Conservation (phyloP, 2,329 filamentous ascomycete genomes). For the Calonectria pseudoturangicola region DNA sequence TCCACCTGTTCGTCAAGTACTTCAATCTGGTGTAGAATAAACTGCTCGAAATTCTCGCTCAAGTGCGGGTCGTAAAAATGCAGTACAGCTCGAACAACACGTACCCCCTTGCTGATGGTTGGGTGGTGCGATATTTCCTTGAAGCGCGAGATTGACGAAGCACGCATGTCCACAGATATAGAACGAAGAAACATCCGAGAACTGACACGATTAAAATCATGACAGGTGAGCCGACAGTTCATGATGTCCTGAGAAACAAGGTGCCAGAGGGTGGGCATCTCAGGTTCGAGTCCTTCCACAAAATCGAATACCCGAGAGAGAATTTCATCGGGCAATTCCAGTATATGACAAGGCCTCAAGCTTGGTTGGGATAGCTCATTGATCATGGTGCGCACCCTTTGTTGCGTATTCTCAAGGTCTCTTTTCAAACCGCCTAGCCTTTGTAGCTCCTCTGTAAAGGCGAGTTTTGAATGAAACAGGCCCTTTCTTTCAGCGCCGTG, state of each 20-base stretch:
- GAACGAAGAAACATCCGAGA: not conserved
- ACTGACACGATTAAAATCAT: not conserved
- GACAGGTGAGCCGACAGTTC: not conserved
- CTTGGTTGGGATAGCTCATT: not conserved
- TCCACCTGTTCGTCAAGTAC: not conserved
- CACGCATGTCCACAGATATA: not conserved
- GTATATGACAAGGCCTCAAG: not conserved
- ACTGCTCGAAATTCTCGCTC: not conserved
- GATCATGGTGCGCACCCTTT: not conserved
- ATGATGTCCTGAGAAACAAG: not conserved
- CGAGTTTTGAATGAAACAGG: not conserved
- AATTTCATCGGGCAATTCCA: constrained; percentile 2
- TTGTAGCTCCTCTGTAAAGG: not conserved
- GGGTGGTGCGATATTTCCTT: not conserved
- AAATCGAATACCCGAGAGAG: not conserved
- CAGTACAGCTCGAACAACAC: not conserved
- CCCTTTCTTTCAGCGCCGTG: not conserved
- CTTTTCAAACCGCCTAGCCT: not conserved
- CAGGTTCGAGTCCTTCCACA: not conserved
- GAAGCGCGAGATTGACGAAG: not conserved
- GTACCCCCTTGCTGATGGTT: not conserved
- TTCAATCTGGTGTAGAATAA: not conserved
- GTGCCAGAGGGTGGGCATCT: not conserved
- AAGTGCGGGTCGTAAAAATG: not conserved
- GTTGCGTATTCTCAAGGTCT: not conserved